These are phyloP conservation scores for Botrytis deweyae DNA, from an alignment of 2,329 filamentous ascomycete species.

Conservation along the genomic window DNA sequence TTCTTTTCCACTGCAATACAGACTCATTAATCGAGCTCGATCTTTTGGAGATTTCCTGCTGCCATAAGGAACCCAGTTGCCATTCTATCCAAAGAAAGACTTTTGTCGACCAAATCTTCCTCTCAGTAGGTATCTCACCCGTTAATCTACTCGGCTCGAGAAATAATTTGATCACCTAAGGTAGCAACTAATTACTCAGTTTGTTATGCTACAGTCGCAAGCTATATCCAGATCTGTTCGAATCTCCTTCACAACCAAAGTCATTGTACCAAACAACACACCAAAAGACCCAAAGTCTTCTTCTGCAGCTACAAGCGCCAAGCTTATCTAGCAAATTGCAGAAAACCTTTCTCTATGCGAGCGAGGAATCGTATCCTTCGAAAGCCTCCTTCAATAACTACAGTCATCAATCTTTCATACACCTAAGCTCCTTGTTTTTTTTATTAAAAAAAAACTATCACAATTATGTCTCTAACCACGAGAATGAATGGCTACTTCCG, in stretches of 20 bases:
- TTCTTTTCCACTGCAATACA: neutral
- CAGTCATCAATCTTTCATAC: neutral
- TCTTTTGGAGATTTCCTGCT: neutral
- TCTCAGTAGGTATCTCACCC: neutral
- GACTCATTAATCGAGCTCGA: neutral
- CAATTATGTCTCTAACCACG: neutral
- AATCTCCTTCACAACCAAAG: neutral
- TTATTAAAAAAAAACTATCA: neutral
- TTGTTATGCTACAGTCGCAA: neutral
- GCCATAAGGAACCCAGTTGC: neutral
- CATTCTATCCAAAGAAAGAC: neutral
- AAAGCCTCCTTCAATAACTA: neutral
- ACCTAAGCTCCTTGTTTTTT: too few relatives aligned
- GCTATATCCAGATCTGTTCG: too few relatives aligned
- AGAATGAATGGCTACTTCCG: conserved; percentile 5
- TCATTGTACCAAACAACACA: neutral
- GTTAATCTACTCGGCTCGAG: neutral
- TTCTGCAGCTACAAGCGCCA: neutral
- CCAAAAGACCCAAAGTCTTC: too few relatives aligned
- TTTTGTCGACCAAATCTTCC: neutral
- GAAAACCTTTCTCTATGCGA: neutral
- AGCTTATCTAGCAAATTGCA: too few relatives aligned
- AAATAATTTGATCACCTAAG: neutral
- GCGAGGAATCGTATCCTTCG: neutral
- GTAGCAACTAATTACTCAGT: neutral